A percentile compares a stretch with the other conserved stretches of the same genome.
These are phyloP conservation scores for Melanogaster broomeanus DNA, from an alignment of 768 basidiomycete species.

Conservation along the genomic window DNA sequence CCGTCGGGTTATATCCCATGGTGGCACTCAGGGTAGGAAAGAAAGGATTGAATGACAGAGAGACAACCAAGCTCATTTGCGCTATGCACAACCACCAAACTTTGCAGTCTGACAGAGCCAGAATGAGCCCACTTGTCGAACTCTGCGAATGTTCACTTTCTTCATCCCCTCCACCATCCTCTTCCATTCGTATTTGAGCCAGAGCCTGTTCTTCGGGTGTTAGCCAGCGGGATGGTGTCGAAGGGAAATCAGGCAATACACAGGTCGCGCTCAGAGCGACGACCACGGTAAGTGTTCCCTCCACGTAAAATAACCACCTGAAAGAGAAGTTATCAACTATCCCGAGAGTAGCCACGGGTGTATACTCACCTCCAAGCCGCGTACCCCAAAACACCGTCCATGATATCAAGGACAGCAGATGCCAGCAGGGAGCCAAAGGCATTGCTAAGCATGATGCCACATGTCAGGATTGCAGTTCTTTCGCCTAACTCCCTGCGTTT, in stretches of 20 bases:
- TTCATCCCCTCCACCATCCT: slow-evolving; percentile 61
- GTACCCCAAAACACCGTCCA: slow-evolving; percentile 68
- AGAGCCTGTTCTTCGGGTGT: slow-evolving; percentile 56
- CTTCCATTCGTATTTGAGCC: slow-evolving; percentile 60
- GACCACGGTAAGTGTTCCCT: slow-evolving; percentile 56
- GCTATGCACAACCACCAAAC: slow-evolving; percentile 81
- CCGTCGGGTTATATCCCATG: slow-evolving; percentile 63
- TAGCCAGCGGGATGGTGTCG: slow-evolving; percentile 60
- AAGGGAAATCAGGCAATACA: slow-evolving; percentile 75
- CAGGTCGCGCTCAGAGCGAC: slow-evolving; percentile 56
- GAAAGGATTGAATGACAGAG: slow-evolving; percentile 76
- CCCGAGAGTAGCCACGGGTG: neutral
- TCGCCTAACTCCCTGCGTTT: slow-evolving; percentile 68
- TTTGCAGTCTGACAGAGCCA: slow-evolving; percentile 76
- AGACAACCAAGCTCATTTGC: slow-evolving; percentile 54
- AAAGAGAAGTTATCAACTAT: neutral
- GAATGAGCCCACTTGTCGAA: slow-evolving; percentile 45
- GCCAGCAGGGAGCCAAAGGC: slow-evolving; percentile 82
- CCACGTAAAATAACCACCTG: slow-evolving; percentile 76
- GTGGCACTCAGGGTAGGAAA: slow-evolving; percentile 79
- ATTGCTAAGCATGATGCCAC: slow-evolving; percentile 77
- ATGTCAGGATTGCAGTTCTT: slow-evolving; percentile 66
- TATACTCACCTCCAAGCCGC: slow-evolving; percentile 68
- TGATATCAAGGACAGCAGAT: slow-evolving; percentile 68
- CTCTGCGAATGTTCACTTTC: slow-evolving; percentile 38